A percentile compares a stretch with the other conserved stretches of the same genome.
These are phyloP conservation scores for Eustoma russellianum DNA, from an alignment of 257 asterid genomes.

Conservation along the genomic window DNA sequence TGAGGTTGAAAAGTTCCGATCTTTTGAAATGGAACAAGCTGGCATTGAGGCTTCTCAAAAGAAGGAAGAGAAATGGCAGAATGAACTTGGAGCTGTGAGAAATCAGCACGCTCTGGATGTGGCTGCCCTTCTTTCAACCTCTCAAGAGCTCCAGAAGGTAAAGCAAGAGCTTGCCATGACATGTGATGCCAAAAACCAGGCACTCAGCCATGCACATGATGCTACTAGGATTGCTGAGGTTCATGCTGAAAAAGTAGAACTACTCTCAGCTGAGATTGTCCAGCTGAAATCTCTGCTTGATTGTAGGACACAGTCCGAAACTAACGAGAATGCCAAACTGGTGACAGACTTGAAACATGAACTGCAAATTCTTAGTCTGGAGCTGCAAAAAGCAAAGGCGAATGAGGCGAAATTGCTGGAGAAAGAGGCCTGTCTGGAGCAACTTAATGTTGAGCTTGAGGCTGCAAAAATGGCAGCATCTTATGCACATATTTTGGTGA, in stretches of 20 bases:
- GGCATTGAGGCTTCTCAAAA: slow-evolving; percentile 76
- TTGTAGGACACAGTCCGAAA: slow-evolving; percentile 43
- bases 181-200: slow-evolving; percentile 66
- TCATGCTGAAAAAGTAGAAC: slow-evolving; percentile 56
- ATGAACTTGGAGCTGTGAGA: slow-evolving; percentile 66
- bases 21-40: slow-evolving; percentile 86
- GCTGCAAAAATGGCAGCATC: slow-evolving; percentile 85
- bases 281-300: slow-evolving; percentile 57
- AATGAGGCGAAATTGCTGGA: slow-evolving; percentile 48
- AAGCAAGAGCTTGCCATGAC: slow-evolving; percentile 59
- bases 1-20: slow-evolving; percentile 82
- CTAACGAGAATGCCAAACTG: slow-evolving; percentile 40
- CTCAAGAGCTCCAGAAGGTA: slow-evolving; percentile 63
- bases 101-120: slow-evolving; percentile 65
- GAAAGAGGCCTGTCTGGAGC: slow-evolving; percentile 59
- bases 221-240: slow-evolving; percentile 66
- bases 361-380: slow-evolving; percentile 47
- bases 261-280: slow-evolving; percentile 68
- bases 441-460: slow-evolving; percentile 79
- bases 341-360: slow-evolving; percentile 55
- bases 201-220: slow-evolving; percentile 70
- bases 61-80: slow-evolving; percentile 78
- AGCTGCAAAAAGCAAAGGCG: slow-evolving; percentile 46
- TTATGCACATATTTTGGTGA: slow-evolving; percentile 51
- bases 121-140: slow-evolving; percentile 63